These are phyloP conservation scores for Mycena olivaceomarginata DNA, from an alignment of 768 basidiomycete genomes.

Conservation along the genomic window DNA sequence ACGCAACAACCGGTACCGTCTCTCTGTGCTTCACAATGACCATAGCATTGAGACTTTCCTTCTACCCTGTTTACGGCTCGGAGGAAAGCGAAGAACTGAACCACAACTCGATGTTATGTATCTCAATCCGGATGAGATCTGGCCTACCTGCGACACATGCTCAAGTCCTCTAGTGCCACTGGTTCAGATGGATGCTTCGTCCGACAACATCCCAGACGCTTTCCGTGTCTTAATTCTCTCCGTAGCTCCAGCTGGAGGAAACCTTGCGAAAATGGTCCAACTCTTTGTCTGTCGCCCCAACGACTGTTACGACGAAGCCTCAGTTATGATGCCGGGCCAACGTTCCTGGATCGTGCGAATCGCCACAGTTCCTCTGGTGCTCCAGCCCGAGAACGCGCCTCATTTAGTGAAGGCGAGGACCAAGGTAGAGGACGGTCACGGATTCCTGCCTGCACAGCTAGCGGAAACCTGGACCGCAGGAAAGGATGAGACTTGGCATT, in stretches of 20 bases:
- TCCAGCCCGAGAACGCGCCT: background rate
- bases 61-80: no score
- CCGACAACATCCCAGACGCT: conserved; percentile 2
- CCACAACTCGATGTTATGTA: no score
- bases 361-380: conserved; percentile 21
- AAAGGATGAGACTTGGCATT: no score
- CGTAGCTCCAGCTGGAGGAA: background rate
- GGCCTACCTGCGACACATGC: conserved; percentile 31
- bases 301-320: background rate
- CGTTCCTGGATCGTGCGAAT: conserved; percentile 38
- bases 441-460: no score
- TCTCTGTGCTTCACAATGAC: no score
- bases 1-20: no score
- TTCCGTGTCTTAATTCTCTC: conserved; percentile 19
- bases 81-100: no score
- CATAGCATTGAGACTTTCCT: no score
- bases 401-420: background rate
- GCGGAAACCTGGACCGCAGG: no score
- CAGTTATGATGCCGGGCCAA: conserved; percentile 12
- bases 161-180: conserved; percentile 29
- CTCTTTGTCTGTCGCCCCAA: no score
- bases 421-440: background rate
- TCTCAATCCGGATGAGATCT: no score
- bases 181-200: conserved; percentile 33
- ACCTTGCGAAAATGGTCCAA: background rate